Evolutionary conservation across 179 eudicot genomes (phyloP), one percentile per base, ranked within the genome.

Genomic region (Dionaea muscipula): DNA sequence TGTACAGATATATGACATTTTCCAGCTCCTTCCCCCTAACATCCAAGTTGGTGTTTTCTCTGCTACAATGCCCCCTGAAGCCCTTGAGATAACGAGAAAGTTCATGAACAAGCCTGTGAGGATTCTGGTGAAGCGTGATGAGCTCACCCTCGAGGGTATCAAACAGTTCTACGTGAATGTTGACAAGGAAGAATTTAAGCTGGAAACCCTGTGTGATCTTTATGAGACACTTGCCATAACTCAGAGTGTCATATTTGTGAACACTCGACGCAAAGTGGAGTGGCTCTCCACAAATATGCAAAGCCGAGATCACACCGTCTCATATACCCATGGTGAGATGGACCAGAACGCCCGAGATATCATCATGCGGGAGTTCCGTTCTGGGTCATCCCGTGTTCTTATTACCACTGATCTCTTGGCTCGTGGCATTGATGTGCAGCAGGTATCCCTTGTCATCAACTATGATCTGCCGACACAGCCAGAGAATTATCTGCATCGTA

Each of bases 91-190:
- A 0, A 74, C 78, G 27, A 55, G 78, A 40, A 74, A 74, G 45
- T 74, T 74, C 69, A 74, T 74, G 78, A 70, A 74, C 66, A 74
- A 74, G 51, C 78, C 78, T 13, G 78, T 74, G 10, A 59, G 78
- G 39, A 74, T 74, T 63, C 66, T 74, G 19, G 75, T 74, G 43
- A 74, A 70, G 72, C 72, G 78, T 23, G 78, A 70, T 23, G 78
- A 74, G 50, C 75, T 74, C 28, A 74, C 75, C 21, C 75, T 70
- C 4, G 78, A 73, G 66, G 74, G 78, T 69, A 73, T 73, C 60
- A 73, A 73, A 59, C 78, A 73, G 44, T 73, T 73, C 51, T 69
- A 74, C 41, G 75, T 74, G 48, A 74, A 74, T 25, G 75, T 69
- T 11, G 75, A 69, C 67, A 74, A 69, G 66, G 78, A 74, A 59